These are phyloP conservation scores for Arxiozyma bovina DNA, from an alignment of 1,139 yeast species.

Conservation along the genomic window DNA sequence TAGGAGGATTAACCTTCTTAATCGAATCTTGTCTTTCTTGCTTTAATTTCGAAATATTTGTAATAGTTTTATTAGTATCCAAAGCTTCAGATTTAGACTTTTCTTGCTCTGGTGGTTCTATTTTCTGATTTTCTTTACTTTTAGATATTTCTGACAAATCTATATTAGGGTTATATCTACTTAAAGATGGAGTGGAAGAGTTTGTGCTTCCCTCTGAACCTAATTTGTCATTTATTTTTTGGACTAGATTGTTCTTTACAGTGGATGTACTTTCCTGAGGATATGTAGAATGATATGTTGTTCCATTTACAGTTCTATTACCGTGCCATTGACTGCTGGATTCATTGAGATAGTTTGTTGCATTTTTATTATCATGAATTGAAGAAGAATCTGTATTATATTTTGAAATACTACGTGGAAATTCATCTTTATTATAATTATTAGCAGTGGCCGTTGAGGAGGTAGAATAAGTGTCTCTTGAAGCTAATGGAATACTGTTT, in stretches of 20 bases:
- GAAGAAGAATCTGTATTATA: background rate
- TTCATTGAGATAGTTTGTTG: slow-evolving; percentile 13
- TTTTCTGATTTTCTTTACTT: background rate
- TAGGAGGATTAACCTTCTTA: slow-evolving; percentile 9
- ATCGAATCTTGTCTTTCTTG: background rate
- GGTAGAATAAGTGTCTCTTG: slow-evolving; percentile 1
- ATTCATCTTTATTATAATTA: background rate
- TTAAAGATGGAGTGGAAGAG: background rate
- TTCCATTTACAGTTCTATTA: background rate
- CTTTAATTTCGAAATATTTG: background rate
- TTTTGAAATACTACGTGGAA: background rate
- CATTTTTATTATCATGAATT: slow-evolving; percentile 5
- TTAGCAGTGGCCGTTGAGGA: background rate
- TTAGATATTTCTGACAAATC: background rate
- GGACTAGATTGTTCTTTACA: background rate
- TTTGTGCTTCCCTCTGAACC: background rate
- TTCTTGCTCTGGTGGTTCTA: background rate
- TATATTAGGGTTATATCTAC: background rate
- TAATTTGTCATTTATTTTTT: background rate
- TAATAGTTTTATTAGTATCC: background rate
- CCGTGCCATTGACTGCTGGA: slow-evolving; percentile 18
- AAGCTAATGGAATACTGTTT: background rate
- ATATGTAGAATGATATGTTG: background rate
- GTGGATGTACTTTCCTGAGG: background rate
- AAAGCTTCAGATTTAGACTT: background rate